phyloP scores from a whole-genome alignment of 108 stramenopile genomes.

The Schizochytrium sp. region DNA sequence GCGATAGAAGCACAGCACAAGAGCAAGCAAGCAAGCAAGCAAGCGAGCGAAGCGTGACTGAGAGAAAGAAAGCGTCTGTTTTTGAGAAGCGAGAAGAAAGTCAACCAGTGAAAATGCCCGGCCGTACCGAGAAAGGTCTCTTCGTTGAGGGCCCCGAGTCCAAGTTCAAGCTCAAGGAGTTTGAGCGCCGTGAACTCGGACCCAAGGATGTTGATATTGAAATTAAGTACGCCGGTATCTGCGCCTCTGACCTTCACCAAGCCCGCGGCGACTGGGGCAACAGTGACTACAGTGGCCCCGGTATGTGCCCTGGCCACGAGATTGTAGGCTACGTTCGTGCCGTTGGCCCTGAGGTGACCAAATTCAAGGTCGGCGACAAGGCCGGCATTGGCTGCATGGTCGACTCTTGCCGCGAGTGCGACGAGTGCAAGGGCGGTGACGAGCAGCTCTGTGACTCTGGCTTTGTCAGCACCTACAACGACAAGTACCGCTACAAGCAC shows the following conservation, averaged over 20 bases:
- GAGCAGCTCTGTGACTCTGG: constrained; percentile 72
- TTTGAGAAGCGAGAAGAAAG: not conserved
- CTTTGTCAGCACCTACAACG: constrained; percentile 65
- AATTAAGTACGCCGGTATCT: constrained; percentile 77
- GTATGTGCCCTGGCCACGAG: constrained; percentile 72
- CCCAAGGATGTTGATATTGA: constrained; percentile 65
- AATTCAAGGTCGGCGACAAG: constrained; percentile 78
- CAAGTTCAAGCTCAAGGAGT: constrained; percentile 45
- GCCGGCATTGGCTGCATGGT: constrained; percentile 82
- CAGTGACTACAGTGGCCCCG: constrained; percentile 58
- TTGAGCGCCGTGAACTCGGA: constrained; percentile 46
- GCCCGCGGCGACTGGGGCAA: constrained; percentile 65
- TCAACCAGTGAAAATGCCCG: not conserved
- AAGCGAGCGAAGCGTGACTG: not conserved
- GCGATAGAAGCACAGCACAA: not conserved
- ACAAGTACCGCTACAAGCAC: constrained; percentile 53
- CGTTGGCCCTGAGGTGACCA: constrained; percentile 76
- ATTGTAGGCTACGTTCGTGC: constrained; percentile 70
- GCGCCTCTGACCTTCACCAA: constrained; percentile 76
- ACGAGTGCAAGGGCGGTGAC: constrained; percentile 71
- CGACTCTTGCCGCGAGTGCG: constrained; percentile 77
- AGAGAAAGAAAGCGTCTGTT: not conserved
- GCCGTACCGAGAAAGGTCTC: constrained; percentile 22
- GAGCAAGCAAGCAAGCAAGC: not conserved
- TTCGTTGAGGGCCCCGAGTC: not conserved